phyloP scores from a whole-genome alignment of 768 basidiomycete species.

The Glaciozyma antarctica region DNA sequence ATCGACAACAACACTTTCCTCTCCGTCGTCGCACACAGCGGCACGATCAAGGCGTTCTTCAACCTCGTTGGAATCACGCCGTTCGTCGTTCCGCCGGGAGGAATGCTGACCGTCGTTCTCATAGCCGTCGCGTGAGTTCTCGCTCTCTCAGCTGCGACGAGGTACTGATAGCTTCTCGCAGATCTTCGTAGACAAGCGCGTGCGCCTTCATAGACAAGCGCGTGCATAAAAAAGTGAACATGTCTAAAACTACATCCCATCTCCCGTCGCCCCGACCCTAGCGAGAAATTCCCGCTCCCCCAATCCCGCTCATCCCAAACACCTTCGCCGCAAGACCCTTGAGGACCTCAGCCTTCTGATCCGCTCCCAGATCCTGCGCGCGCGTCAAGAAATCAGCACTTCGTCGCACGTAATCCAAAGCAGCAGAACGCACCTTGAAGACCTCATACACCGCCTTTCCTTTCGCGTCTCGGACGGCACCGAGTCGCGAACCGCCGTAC shows the following conservation, averaged over 20 bases:
- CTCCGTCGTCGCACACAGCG: slow-evolving; percentile 35
- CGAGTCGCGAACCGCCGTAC: slow-evolving; percentile 19
- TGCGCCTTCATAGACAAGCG: no score
- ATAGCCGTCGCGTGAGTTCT: slow-evolving; percentile 19
- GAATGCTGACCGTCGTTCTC: slow-evolving; percentile 35
- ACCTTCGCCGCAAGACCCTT: slow-evolving; percentile 16
- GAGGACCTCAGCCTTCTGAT: slow-evolving; percentile 26
- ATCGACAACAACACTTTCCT: slow-evolving; percentile 30
- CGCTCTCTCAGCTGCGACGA: no score
- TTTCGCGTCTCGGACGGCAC: slow-evolving; percentile 29
- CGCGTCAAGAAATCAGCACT: neutral
- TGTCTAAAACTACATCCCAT: no score
- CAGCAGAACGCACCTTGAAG: slow-evolving; percentile 8
- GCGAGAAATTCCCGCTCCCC: neutral
- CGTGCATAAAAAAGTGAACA: no score
- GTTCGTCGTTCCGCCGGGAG: slow-evolving; percentile 29
- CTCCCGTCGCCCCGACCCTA: neutral
- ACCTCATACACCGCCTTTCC: slow-evolving; percentile 25
- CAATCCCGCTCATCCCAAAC: slow-evolving; percentile 4
- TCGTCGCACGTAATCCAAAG: neutral
- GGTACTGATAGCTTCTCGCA: no score
- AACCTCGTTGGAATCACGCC: slow-evolving; percentile 30
- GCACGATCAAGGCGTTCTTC: slow-evolving; percentile 32
- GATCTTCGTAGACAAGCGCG: no score
- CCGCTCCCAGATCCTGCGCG: slow-evolving; percentile 6